Conservation (phyloP, 2,329 filamentous ascomycete species). For the Zasmidium cellare region DNA sequence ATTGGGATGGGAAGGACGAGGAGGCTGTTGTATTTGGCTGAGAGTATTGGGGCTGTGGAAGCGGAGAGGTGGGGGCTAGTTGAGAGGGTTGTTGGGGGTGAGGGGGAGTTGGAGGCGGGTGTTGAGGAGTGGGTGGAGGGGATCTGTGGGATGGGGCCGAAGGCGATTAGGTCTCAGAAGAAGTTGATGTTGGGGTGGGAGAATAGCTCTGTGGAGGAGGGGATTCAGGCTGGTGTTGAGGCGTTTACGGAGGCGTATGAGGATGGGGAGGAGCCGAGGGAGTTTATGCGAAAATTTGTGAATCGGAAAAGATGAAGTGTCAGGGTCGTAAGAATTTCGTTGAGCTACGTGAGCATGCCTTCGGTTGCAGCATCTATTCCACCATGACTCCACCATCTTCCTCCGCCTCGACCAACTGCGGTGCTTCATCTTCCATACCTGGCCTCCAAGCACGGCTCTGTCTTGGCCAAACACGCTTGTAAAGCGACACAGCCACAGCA, state of each 20-base stretch:
- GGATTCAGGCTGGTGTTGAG: slow-evolving; percentile 26
- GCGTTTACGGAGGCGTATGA: slow-evolving; percentile 26
- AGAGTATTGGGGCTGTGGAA: slow-evolving; percentile 34
- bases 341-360: neutral
- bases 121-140: slow-evolving; percentile 35
- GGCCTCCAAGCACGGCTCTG: slow-evolving; percentile 21
- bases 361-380: neutral
- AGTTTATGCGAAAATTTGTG: slow-evolving; percentile 26
- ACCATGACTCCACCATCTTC: slow-evolving; percentile 19
- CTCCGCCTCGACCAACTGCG: slow-evolving; percentile 18
- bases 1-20: slow-evolving; percentile 41
- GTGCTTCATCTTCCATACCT: slow-evolving; percentile 15
- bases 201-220: slow-evolving; percentile 23
- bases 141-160: slow-evolving; percentile 34
- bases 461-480: slow-evolving; percentile 63
- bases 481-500: slow-evolving; percentile 77
- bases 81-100: slow-evolving; percentile 35
- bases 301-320: slow-evolving; percentile 11
- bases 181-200: slow-evolving; percentile 30
- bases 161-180: slow-evolving; percentile 38
- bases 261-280: slow-evolving; percentile 27
- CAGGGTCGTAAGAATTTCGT: neutral
- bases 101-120: slow-evolving; percentile 30
- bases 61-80: slow-evolving; percentile 40
- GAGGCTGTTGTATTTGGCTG: slow-evolving; percentile 38